phyloP scores from a whole-genome alignment of 352 stramenopile genomes.

The Globisporangium rhizosaccharum region DNA sequence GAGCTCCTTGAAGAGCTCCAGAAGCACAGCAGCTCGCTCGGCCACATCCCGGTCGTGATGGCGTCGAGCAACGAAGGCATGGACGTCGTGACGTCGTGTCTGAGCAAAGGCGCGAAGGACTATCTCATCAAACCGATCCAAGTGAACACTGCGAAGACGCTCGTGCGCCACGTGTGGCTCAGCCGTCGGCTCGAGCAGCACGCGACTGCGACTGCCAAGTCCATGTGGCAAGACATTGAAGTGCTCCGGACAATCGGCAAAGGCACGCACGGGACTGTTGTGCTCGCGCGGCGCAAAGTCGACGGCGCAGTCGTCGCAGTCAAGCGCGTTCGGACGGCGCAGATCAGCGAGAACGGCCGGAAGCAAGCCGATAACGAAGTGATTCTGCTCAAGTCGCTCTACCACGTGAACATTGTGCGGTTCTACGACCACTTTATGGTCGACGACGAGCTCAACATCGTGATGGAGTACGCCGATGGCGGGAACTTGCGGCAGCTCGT shows the following conservation, averaged over 20 bases:
- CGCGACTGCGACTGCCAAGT: constrained; percentile 54
- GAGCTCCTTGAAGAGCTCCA: constrained; percentile 83
- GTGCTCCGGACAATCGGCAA: constrained; percentile 85
- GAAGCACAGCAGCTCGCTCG: constrained; percentile 52
- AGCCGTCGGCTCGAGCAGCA: constrained; percentile 59
- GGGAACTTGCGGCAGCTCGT: constrained; percentile 82
- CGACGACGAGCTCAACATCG: constrained; percentile 85
- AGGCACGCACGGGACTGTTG: constrained; percentile 80
- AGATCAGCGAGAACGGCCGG: constrained; percentile 78
- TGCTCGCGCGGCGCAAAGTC: constrained; percentile 66
- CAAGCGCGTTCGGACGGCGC: constrained; percentile 75
- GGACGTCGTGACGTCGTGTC: constrained; percentile 84
- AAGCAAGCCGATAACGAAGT: constrained; percentile 88
- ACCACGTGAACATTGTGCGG: constrained; percentile 87
- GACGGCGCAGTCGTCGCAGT: constrained; percentile 81
- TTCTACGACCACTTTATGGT: constrained; percentile 88
- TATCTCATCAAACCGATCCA: constrained; percentile 90
- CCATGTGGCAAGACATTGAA: constrained; percentile 83
- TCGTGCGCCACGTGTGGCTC: constrained; percentile 86
- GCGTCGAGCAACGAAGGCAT: constrained; percentile 89
- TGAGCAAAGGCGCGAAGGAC: constrained; percentile 87
- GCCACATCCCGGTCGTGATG: constrained; percentile 88
- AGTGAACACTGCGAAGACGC: constrained; percentile 86
- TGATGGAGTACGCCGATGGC: constrained; percentile 86
- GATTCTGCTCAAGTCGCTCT: constrained; percentile 85